These are phyloP conservation scores for Zancudomyces culisetae DNA, from an alignment of 371 early-diverging fungal genomes.

Conservation along the genomic window DNA sequence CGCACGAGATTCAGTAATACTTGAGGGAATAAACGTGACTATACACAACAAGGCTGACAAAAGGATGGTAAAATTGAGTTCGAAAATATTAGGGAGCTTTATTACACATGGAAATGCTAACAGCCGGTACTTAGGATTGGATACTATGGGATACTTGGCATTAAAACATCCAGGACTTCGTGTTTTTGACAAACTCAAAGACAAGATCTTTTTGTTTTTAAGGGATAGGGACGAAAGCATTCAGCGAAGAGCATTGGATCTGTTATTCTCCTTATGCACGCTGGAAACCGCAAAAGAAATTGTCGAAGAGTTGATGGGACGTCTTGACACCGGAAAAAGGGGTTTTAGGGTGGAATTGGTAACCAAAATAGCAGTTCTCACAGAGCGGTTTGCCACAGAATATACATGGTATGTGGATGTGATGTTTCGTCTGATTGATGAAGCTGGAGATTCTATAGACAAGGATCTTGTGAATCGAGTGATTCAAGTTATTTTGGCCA, in stretches of 20 bases:
- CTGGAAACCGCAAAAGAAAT: conserved; percentile 64
- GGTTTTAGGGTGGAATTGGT: conserved; percentile 91
- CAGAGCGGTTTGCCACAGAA: conserved; percentile 91
- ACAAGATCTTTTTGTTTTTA: conserved; percentile 68
- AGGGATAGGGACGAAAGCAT: conserved; percentile 93
- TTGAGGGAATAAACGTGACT: conserved; percentile 88
- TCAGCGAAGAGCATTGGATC: conserved; percentile 81
- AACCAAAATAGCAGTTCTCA: conserved; percentile 89
- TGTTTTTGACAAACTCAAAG: conserved; percentile 68
- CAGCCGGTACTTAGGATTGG: conserved; percentile 81
- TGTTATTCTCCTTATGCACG: conserved; percentile 93
- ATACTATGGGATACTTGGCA: conserved; percentile 92
- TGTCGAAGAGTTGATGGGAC: conserved; percentile 74
- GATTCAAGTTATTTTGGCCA: conserved; percentile 82
- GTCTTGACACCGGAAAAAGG: conserved; percentile 72
- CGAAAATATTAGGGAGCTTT: conserved; percentile 62
- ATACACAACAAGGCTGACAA: conserved; percentile 84
- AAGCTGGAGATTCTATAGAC: conserved; percentile 86
- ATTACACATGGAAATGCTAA: conserved; percentile 89
- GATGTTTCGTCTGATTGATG: conserved; percentile 80
- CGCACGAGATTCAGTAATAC: conserved; percentile 84
- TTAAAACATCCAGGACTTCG: conserved; percentile 68
- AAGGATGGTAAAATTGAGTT: conserved; percentile 61
- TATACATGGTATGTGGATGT: conserved; percentile 96
- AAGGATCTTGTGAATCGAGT: conserved; percentile 95